Evolutionary conservation across 2,329 filamentous ascomycete species (phyloP).

Genomic region (Penicillium polonicum): DNA sequence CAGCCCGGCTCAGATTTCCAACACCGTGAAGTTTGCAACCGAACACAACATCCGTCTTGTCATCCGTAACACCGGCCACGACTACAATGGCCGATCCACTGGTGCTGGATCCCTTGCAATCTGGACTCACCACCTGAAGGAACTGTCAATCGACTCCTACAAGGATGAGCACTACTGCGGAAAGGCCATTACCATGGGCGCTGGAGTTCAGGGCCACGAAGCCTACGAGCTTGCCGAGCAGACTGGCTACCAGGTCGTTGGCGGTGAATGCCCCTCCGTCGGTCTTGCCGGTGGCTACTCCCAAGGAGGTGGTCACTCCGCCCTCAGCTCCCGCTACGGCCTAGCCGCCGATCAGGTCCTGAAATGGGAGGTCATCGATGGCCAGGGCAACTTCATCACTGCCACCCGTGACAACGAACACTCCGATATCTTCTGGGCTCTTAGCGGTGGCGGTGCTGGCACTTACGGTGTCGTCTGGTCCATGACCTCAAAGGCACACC

Average conservation of each 20-base stretch:
- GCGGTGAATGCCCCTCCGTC: conserved; percentile 56
- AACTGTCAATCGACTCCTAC: conserved; percentile 33
- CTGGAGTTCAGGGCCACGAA: conserved; percentile 54
- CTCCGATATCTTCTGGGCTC: conserved; percentile 24
- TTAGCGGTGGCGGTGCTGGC: conserved; percentile 42
- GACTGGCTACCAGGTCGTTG: conserved; percentile 53
- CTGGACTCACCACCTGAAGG: conserved; percentile 37
- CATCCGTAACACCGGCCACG: conserved; percentile 45
- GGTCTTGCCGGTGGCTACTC: conserved; percentile 60
- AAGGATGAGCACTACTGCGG: conserved; percentile 48
- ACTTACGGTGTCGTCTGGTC: conserved; percentile 59
- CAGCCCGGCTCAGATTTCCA: conserved; percentile 25
- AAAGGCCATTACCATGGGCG: conserved; percentile 54
- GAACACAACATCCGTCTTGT: conserved; percentile 53
- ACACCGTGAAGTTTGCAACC: conserved; percentile 42
- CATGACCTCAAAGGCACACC: conserved; percentile 55
- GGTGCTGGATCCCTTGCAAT: conserved; percentile 53
- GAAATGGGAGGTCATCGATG: conserved; percentile 57
- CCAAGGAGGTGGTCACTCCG: conserved; percentile 60
- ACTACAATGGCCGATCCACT: conserved; percentile 55
- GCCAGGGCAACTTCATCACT: conserved; percentile 22
- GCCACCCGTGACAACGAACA: conserved; percentile 17
- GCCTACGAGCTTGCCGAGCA: conserved; percentile 49
- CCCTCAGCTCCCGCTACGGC: conserved; percentile 55
- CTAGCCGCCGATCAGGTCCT: conserved; percentile 61